Conservation (phyloP, 352 stramenopile genomes). For the Globisporangium echinulatum region DNA sequence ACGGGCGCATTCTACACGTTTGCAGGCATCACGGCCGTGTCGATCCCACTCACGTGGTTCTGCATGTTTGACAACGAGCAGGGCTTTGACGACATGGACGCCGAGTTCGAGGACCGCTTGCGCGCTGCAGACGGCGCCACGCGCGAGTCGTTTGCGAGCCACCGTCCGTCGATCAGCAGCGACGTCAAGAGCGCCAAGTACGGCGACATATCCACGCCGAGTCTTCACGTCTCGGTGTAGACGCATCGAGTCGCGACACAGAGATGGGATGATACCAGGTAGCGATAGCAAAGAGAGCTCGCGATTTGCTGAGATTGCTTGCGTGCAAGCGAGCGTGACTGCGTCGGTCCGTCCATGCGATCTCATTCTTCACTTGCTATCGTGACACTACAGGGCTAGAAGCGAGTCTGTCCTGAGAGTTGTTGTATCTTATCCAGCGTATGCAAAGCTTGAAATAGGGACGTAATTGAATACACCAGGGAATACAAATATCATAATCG, state of each 20-base stretch:
- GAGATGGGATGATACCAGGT: no score
- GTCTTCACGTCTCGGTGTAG: slow-evolving; percentile 8
- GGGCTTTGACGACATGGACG: slow-evolving; percentile 49
- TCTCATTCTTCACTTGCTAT: no score
- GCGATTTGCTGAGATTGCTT: no score
- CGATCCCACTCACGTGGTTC: slow-evolving; percentile 56
- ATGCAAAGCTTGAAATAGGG: no score
- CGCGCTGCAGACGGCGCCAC: slow-evolving; percentile 6
- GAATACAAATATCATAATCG: no score
- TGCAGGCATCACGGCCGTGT: slow-evolving; percentile 37
- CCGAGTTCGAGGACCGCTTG: slow-evolving; percentile 36
- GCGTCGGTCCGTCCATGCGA: no score
- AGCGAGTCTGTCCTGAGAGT: no score
- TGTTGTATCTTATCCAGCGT: no score
- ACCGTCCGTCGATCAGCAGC: not conserved
- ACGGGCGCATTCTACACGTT: slow-evolving; percentile 56
- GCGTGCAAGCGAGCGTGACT: no score
- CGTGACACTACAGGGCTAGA: no score
- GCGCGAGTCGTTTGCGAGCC: slow-evolving; percentile 12
- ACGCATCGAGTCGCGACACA: not conserved
- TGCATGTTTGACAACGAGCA: slow-evolving; percentile 63
- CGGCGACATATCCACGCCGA: slow-evolving; percentile 7
- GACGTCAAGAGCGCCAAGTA: slow-evolving; percentile 9
- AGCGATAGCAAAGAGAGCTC: no score
- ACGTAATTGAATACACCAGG: no score